Evolutionary conservation across 805 yeast species (phyloP).

Genomic region (Metschnikowia picachoensis): DNA sequence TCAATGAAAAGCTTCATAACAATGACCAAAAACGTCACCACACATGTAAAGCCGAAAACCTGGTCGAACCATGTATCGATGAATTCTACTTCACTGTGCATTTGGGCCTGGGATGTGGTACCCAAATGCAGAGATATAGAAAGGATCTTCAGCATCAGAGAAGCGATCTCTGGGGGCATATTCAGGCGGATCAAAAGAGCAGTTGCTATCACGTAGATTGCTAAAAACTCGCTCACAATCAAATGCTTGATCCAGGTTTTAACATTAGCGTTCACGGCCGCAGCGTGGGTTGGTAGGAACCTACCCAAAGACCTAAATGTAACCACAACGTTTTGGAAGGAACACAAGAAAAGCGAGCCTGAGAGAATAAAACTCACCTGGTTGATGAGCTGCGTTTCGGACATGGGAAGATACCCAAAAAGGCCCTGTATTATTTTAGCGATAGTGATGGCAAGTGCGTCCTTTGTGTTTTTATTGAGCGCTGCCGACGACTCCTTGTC

Average conservation of each 20-base stretch:
- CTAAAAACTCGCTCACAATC: conserved; percentile 43
- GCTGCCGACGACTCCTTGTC: conserved; percentile 10
- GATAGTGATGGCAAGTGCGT: conserved; percentile 48
- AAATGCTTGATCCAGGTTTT: conserved; percentile 35
- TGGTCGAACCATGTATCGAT: conserved; percentile 52
- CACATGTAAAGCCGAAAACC: conserved; percentile 44
- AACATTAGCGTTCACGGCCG: conserved; percentile 10
- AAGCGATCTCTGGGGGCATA: conserved; percentile 42
- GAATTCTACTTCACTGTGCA: conserved; percentile 39
- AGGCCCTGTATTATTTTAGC: conserved; percentile 36
- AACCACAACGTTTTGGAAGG: conserved; percentile 59
- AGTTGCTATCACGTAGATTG: conserved; percentile 50
- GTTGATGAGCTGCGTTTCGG: conserved; percentile 40
- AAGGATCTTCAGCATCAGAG: conserved; percentile 36
- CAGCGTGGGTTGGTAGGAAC: conserved; percentile 25
- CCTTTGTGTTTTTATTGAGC: conserved; percentile 25
- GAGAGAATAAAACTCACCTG: conserved; percentile 51
- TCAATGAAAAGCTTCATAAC: conserved; percentile 17
- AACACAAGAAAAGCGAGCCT: conserved; percentile 55
- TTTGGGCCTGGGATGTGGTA: conserved; percentile 17
- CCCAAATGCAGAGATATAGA: conserved; percentile 25
- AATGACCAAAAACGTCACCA: conserved; percentile 29
- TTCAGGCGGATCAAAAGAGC: conserved; percentile 47
- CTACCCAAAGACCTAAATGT: conserved; percentile 53
- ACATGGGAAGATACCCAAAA: conserved; percentile 24